phyloP scores from a whole-genome alignment of 2,329 filamentous ascomycete genomes.

The Xylariaceae sp. region DNA sequence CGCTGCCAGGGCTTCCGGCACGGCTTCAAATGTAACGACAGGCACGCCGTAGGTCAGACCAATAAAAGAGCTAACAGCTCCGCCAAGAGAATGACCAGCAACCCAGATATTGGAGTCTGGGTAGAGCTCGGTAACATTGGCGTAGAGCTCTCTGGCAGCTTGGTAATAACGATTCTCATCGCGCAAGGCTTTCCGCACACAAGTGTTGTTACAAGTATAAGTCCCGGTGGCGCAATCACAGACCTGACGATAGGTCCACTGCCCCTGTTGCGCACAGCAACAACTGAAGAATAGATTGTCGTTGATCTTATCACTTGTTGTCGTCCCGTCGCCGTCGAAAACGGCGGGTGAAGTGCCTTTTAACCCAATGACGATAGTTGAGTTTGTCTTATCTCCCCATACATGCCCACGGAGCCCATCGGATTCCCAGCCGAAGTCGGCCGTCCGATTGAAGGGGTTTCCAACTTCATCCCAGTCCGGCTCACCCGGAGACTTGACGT shows the following conservation, averaged over 20 bases:
- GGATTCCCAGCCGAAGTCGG: slow-evolving; percentile 85
- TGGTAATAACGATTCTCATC: slow-evolving; percentile 90
- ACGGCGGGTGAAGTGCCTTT: slow-evolving; percentile 89
- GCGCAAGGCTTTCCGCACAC: slow-evolving; percentile 66
- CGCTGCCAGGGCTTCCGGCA: slow-evolving; percentile 84
- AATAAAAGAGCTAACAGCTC: slow-evolving; percentile 80
- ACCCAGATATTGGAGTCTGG: slow-evolving; percentile 82
- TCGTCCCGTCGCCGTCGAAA: slow-evolving; percentile 95
- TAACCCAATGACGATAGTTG: slow-evolving; percentile 82
- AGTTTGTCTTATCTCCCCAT: slow-evolving; percentile 79
- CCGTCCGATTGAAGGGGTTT: slow-evolving; percentile 74
- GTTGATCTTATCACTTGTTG: slow-evolving; percentile 94
- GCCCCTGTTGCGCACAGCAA: slow-evolving; percentile 90
- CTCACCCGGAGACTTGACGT: slow-evolving; percentile 65
- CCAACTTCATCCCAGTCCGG: slow-evolving; percentile 81
- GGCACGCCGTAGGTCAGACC: slow-evolving; percentile 88
- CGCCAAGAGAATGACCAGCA: slow-evolving; percentile 86
- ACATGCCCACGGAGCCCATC: slow-evolving; percentile 90
- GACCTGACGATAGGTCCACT: slow-evolving; percentile 83
- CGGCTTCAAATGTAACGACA: slow-evolving; percentile 87
- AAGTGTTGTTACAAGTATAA: slow-evolving; percentile 89
- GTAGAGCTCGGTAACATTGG: slow-evolving; percentile 86
- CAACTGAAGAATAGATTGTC: slow-evolving; percentile 98
- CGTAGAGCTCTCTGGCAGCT: slow-evolving; percentile 81
- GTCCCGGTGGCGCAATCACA: slow-evolving; percentile 87